Percentiles rank a stretch among this genome's conserved stretches.
These are phyloP conservation scores for Pythium grandisporangium DNA, from an alignment of 352 stramenopile genomes.

Conservation along the genomic window DNA sequence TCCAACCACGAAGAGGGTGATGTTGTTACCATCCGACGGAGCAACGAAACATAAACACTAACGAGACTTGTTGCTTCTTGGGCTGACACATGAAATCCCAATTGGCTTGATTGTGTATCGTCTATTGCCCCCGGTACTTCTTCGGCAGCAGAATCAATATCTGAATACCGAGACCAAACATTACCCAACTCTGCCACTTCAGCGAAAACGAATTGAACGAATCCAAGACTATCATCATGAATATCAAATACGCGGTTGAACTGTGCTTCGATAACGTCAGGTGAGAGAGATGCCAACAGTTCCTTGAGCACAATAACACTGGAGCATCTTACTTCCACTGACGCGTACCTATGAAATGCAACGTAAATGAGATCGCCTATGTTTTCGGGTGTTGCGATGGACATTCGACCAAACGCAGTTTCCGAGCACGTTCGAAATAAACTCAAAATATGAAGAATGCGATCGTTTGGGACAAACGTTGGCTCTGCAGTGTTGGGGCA, in stretches of 20 bases:
- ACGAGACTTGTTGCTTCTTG: constrained; percentile 30
- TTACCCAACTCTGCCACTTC: constrained; percentile 22
- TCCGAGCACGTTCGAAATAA: constrained; percentile 52
- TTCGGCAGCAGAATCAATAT: background rate
- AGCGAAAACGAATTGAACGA: constrained; percentile 31
- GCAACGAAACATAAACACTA: constrained; percentile 33
- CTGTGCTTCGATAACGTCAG: constrained; percentile 24
- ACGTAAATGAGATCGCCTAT: constrained; percentile 51
- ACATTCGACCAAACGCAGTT: constrained; percentile 33
- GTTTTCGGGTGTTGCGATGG: constrained; percentile 51
- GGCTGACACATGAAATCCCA: constrained; percentile 38
- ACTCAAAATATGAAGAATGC: constrained; percentile 56
- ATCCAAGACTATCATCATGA: constrained; percentile 3
- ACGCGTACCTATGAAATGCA: constrained; percentile 30
- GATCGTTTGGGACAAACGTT: constrained; percentile 23
- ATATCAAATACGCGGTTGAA: constrained; percentile 18
- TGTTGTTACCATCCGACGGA: constrained; percentile 27
- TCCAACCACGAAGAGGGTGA: no score
- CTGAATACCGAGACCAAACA: constrained; percentile 19
- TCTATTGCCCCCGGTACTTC: no score
- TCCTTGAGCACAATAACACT: constrained; percentile 35
- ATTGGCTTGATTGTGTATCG: background rate
- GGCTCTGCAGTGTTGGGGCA: constrained; percentile 22
- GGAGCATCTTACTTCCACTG: constrained; percentile 39
- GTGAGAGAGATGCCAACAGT: constrained; percentile 19